Evolutionary conservation across 495 filamentous ascomycete species (phyloP).

Genomic region (Penicillium longicatenatum): DNA sequence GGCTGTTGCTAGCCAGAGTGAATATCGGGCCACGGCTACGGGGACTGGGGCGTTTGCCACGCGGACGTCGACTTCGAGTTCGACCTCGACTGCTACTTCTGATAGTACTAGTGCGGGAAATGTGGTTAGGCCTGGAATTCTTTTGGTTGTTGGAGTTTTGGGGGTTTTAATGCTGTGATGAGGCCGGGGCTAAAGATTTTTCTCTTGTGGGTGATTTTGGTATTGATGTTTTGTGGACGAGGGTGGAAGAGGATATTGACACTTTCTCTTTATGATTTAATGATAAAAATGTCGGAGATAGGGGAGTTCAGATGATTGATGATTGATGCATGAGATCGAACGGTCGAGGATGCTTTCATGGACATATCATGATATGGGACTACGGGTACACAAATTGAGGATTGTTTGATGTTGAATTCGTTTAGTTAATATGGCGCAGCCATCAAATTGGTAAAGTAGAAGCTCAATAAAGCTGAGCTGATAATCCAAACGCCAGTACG

Average conservation of each 20-base stretch:
- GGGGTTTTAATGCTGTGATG: constrained; percentile 14
- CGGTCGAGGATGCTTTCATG: neutral
- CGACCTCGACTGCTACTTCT: constrained; percentile 7
- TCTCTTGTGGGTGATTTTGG: neutral
- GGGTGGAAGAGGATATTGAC: neutral
- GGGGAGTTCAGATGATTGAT: neutral
- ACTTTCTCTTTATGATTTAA: constrained; percentile 7
- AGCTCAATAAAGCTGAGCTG: neutral
- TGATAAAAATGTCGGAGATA: neutral
- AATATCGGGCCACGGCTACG: constrained; percentile 25
- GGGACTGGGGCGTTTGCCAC: constrained; percentile 13
- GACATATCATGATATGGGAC: neutral
- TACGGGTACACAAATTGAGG: neutral
- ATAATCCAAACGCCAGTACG: neutral
- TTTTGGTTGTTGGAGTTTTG: constrained; percentile 12
- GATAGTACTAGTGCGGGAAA: constrained; percentile 13
- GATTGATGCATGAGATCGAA: neutral
- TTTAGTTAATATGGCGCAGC: neutral
- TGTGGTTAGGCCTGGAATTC: constrained; percentile 3
- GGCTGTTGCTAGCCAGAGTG: constrained; percentile 26
- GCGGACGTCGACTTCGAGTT: constrained; percentile 13
- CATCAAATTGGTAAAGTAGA: neutral
- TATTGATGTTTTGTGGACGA: neutral
- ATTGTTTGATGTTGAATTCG: neutral
- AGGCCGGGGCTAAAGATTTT: neutral